Conservation (phyloP, 805 yeast species). For the Candida ponderosae region DNA sequence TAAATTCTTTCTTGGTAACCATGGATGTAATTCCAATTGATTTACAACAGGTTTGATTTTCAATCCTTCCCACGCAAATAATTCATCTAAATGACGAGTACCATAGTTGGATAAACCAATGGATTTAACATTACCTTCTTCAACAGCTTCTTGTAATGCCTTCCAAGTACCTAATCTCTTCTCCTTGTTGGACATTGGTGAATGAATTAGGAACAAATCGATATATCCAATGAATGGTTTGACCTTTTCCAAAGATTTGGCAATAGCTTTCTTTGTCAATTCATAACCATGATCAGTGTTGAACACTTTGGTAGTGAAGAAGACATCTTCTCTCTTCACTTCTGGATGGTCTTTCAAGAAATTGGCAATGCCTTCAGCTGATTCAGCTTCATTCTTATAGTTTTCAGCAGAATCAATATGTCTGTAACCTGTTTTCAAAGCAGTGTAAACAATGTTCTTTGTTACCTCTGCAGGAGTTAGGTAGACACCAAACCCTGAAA, state of each 20-base stretch:
- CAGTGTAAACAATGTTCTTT: constrained; percentile 34
- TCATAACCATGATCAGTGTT: constrained; percentile 51
- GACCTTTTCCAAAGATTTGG: constrained; percentile 39
- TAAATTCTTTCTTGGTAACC: constrained; percentile 30
- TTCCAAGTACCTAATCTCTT: constrained; percentile 54
- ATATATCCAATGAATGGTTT: constrained; percentile 49
- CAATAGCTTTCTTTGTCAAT: constrained; percentile 47
- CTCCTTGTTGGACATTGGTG: constrained; percentile 41
- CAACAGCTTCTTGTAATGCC: constrained; percentile 67
- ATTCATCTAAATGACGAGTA: constrained; percentile 44
- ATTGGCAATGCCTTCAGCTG: constrained; percentile 51
- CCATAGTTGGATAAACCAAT: constrained; percentile 76
- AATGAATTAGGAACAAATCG: constrained; percentile 59
- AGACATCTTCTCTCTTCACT: constrained; percentile 50
- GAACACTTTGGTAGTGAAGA: constrained; percentile 65
- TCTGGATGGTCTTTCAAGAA: constrained; percentile 37
- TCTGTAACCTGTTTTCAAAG: constrained; percentile 56
- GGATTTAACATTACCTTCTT: constrained; percentile 46
- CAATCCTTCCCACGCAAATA: constrained; percentile 45
- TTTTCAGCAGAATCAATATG: constrained; percentile 66
- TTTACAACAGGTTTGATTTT: constrained; percentile 57
- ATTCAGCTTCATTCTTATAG: constrained; percentile 58
- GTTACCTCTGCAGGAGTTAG: constrained; percentile 37
- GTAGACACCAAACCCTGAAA: constrained; percentile 59
- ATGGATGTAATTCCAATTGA: constrained; percentile 52